phyloP scores from a whole-genome alignment of 805 yeast species.

The Candida coleopterorum region DNA sequence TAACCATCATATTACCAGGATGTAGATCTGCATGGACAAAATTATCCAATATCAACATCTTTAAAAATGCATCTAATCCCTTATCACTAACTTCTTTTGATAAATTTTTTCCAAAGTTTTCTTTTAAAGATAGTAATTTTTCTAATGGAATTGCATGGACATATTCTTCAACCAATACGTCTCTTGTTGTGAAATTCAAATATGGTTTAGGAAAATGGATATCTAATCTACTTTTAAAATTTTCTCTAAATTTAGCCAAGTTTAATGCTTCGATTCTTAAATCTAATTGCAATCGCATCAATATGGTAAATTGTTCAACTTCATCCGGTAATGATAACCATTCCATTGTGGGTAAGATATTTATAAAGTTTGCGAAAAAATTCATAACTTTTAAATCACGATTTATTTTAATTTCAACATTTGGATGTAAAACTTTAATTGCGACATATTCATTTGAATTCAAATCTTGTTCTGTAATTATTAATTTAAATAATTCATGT shows the following conservation, averaged over 20 bases:
- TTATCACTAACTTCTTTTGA: constrained; percentile 72
- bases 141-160: constrained; percentile 82
- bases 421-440: constrained; percentile 88
- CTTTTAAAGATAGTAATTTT: constrained; percentile 49
- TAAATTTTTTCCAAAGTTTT: constrained; percentile 44
- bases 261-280: constrained; percentile 86
- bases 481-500: constrained; percentile 20
- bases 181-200: constrained; percentile 56
- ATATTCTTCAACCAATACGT: constrained; percentile 80
- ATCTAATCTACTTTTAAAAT: constrained; percentile 55
- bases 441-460: constrained; percentile 64
- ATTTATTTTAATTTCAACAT: constrained; percentile 63
- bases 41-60: constrained; percentile 89
- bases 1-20: constrained; percentile 88
- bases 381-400: constrained; percentile 84
- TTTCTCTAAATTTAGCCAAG: constrained; percentile 61
- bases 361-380: constrained; percentile 67
- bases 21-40: constrained; percentile 96
- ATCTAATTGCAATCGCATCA: constrained; percentile 89
- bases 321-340: constrained; percentile 96
- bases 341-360: constrained; percentile 87
- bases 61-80: constrained; percentile 84
- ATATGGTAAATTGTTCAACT: constrained; percentile 76
- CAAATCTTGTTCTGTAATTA: constrained; percentile 32
- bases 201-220: constrained; percentile 80